Percentiles rank a stretch among this genome's conserved stretches.
Conservation (phyloP, 257 asterid genomes). For the Capsicum baccatum region DNA sequence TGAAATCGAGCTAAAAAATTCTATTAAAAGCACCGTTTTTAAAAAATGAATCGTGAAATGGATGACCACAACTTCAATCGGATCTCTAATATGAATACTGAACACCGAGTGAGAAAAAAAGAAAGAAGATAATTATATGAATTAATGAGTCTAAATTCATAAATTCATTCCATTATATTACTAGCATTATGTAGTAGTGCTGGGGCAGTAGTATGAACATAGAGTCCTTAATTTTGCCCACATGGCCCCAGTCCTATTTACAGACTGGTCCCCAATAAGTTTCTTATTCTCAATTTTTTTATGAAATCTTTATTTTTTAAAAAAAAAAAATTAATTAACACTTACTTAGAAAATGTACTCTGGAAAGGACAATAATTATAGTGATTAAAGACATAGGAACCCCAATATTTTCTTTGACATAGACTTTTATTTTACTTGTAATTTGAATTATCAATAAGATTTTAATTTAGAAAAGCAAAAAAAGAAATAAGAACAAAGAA, state of each 20-base stretch:
- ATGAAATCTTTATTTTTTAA: neutral
- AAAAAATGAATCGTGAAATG: neutral
- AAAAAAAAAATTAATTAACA: neutral
- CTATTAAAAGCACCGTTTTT: neutral
- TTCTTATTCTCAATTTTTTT: neutral
- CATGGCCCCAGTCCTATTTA: neutral
- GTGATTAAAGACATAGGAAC: neutral
- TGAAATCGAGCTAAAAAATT: neutral
- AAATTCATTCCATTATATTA: neutral
- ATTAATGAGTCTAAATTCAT: neutral
- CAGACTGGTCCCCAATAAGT: conserved; percentile 10
- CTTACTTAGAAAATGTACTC: neutral
- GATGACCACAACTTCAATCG: fast-evolving
- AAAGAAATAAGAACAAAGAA: too few species aligned
- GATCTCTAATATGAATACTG: neutral
- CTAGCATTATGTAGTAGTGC: neutral
- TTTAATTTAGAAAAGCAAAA: neutral
- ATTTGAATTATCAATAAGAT: neutral
- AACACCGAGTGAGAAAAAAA: fast-evolving
- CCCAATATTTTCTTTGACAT: neutral
- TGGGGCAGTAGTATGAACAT: conserved; percentile 14
- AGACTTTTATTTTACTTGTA: neutral
- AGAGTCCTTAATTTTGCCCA: neutral
- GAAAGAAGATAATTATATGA: neutral
- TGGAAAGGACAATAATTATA: neutral